A percentile compares a stretch with the other conserved stretches of the same genome.
Conservation (phyloP, 306 rosid species). For the Argentina anserina region DNA sequence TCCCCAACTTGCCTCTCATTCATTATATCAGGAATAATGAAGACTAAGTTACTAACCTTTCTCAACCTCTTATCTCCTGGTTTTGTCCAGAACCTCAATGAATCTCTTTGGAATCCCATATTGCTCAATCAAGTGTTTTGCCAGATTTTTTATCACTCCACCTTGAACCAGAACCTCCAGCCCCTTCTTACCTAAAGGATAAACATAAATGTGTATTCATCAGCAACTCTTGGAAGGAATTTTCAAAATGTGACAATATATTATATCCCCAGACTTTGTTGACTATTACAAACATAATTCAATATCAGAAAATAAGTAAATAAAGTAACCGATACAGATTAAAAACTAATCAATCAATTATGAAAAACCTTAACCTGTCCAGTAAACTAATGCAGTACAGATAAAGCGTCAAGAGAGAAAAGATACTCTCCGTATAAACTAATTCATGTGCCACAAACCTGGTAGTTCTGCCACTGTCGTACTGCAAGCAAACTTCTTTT, state of each 20-base stretch:
- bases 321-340: not conserved
- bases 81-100: constrained; percentile 90
- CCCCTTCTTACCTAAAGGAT: constrained; percentile 75
- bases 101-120: constrained; percentile 87
- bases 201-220: not conserved
- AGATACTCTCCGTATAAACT: not conserved
- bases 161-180: constrained; percentile 88
- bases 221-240: not conserved
- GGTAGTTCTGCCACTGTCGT: constrained; percentile 82
- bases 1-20: not conserved
- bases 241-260: not conserved
- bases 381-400: not conserved
- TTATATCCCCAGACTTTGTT: not conserved
- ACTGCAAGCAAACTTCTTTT: constrained; percentile 95
- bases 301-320: not conserved
- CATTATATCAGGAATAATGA: not conserved
- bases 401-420: not conserved
- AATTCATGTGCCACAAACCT: constrained; percentile 38
- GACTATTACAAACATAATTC: too few species aligned
- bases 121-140: constrained; percentile 77
- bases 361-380: too few species aligned
- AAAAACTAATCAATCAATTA: too few species aligned
- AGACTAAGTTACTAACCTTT: not conserved
- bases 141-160: constrained; percentile 82
- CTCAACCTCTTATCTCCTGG: constrained; percentile 44